Evolutionary conservation across 768 basidiomycete species (phyloP), one percentile per base, ranked within the genome.

Genomic region (Kwoniella europaea): DNA sequence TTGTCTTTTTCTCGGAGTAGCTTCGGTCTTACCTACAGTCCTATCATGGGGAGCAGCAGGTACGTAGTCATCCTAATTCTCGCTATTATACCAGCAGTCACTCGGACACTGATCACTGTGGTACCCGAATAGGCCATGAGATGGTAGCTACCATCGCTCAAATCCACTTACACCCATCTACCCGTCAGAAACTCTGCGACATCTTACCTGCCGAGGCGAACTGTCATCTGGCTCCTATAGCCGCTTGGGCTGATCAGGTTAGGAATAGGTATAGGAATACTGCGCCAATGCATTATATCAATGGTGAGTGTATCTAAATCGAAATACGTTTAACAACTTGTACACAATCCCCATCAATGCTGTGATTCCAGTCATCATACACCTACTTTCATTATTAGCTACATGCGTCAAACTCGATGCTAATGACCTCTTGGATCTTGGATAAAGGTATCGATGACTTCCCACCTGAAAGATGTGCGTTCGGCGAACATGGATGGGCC

Each of bases 61-160:
- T 27, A 27, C 27, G 27, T 27, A 27, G 4, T 27, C 27, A 27
- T 27, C 27, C 27, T 27, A 3, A 27, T 27, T 27, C 27, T 27
- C 27, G 27, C 27, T 27, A 27, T 27, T 3, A 27, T 27, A 27
- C 27, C 27, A 27, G 27, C 27, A 27, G 4, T 27, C 27, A 27
- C 27, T 27, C 27, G 27, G 27, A 27, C 27, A 27, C 61, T 63
- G 27, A 20, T 16, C 4, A 2, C 9, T 9, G 5, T 18, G 10
- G 12, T 24, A 1, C 27, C 12, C 50, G 20, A 16, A 13, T 71
- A 89, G 93, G 95, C 3, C 95, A 98, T 76, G 92, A 97, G 85
- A 90, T 97, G 42, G 89, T 93, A 5, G 95, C 94, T 1, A 96
- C 94, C 4, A 91, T 98, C 67, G 96, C 96, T 1, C 91, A 98